These are phyloP conservation scores for Platanthera guangdongensis DNA, from an alignment of 106 monocot genomes.

Conservation along the genomic window DNA sequence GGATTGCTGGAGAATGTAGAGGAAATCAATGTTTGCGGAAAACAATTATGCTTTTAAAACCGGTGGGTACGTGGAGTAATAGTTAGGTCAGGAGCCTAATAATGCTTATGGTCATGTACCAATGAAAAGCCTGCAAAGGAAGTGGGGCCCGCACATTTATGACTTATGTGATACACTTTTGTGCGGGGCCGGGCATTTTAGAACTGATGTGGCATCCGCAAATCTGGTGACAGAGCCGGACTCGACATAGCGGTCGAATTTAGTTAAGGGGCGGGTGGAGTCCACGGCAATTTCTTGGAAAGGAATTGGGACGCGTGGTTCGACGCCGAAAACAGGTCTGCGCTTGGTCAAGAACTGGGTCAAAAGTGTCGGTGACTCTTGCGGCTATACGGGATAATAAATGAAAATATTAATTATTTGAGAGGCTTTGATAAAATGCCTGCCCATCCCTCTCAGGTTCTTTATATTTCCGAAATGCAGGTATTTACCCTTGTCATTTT, in stretches of 20 bases:
- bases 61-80: too few relatives aligned
- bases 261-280: constrained; percentile 1
- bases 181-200: too few relatives aligned
- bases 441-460: background rate
- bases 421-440: background rate
- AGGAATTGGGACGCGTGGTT: background rate
- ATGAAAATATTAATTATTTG: background rate
- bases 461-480: background rate
- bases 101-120: too few relatives aligned
- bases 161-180: too few relatives aligned
- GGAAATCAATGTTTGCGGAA: too few relatives aligned
- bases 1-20: too few relatives aligned
- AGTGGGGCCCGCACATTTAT: too few relatives aligned
- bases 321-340: background rate
- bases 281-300: background rate
- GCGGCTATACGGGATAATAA: background rate
- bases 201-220: background rate
- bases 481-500: too few relatives aligned
- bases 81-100: too few relatives aligned
- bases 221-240: background rate
- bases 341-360: background rate
- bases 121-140: too few relatives aligned
- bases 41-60: too few relatives aligned
- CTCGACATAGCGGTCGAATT: background rate
- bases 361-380: background rate